These are phyloP conservation scores for Dorcoceras hygrometricum DNA, from an alignment of 257 asterid genomes.

Conservation along the genomic window DNA sequence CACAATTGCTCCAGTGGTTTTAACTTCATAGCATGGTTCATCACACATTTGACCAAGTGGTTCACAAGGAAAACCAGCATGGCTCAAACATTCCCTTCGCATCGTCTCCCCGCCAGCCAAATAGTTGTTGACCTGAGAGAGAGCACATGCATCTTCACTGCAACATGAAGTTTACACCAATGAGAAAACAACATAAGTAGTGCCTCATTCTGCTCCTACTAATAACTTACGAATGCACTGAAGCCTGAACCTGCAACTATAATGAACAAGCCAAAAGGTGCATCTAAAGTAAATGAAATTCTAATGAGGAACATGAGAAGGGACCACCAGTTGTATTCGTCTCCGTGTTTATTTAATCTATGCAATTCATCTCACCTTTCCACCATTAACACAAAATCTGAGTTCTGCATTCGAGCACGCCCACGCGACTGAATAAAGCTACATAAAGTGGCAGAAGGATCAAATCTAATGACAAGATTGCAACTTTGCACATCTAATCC, in stretches of 20 bases:
- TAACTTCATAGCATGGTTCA: constrained; percentile 56
- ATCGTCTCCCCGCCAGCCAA: constrained; percentile 59
- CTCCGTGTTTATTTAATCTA: not conserved
- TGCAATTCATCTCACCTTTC: constrained; percentile 43
- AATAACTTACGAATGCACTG: not conserved
- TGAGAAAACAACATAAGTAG: not conserved
- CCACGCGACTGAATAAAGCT: constrained; percentile 97
- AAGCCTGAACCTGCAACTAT: not conserved
- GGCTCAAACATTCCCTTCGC: constrained; percentile 63
- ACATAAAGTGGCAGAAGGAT: constrained; percentile 69
- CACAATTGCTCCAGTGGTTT: constrained; percentile 57
- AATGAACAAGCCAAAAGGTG: not conserved
- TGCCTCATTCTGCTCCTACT: not conserved
- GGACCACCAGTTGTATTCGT: not conserved
- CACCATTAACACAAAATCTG: constrained; percentile 73
- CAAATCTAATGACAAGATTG: constrained; percentile 89
- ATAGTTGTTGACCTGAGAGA: constrained; percentile 44
- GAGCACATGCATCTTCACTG: constrained; percentile 50
- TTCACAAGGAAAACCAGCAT: constrained; percentile 61
- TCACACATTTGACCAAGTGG: constrained; percentile 40
- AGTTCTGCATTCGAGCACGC: constrained; percentile 88
- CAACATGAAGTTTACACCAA: constrained; percentile 17
- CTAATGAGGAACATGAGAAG: not conserved
- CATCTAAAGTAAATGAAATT: not conserved
- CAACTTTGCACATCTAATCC: constrained; percentile 93